Percentiles rank a stretch among this genome's conserved stretches.
phyloP scores from a whole-genome alignment of 2,329 filamentous ascomycete genomes.

The Aspergillus proliferans region DNA sequence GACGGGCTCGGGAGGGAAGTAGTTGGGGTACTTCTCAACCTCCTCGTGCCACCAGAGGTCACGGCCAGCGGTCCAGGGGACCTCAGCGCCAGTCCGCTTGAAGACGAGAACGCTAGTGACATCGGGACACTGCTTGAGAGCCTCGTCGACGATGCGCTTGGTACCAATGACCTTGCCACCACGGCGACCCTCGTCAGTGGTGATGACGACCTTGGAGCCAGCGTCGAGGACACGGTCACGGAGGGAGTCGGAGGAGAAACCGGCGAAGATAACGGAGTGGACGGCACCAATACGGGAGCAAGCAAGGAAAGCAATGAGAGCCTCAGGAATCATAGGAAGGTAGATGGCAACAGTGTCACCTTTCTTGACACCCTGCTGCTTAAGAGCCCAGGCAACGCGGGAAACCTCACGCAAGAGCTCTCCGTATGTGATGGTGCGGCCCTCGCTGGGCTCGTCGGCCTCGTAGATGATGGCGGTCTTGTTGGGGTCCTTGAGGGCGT shows the following conservation, averaged over 20 bases:
- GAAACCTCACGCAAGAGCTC: slow-evolving; percentile 92
- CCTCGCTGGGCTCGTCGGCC: slow-evolving; percentile 81
- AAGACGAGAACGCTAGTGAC: slow-evolving; percentile 82
- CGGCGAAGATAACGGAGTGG: slow-evolving; percentile 96
- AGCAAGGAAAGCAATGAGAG: slow-evolving; percentile 82
- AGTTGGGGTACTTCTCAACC: slow-evolving; percentile 90
- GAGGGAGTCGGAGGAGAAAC: slow-evolving; percentile 93
- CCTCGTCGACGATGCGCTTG: slow-evolving; percentile 98
- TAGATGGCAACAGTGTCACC: slow-evolving; percentile 97
- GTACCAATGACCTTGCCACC: slow-evolving; percentile 93
- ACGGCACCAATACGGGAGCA: slow-evolving; percentile 88
- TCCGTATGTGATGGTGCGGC: slow-evolving; percentile 83
- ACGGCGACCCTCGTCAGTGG: slow-evolving; percentile 93
- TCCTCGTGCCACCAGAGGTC: slow-evolving; percentile 99
- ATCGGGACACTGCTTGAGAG: slow-evolving; percentile 88
- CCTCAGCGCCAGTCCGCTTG: slow-evolving; percentile 88
- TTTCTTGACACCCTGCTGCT: slow-evolving; percentile 93
- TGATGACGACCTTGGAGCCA: slow-evolving; percentile 88
- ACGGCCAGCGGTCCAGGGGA: slow-evolving; percentile 81
- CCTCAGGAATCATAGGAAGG: slow-evolving; percentile 97
- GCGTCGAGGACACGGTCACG: slow-evolving; percentile 92
- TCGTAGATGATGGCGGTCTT: slow-evolving; percentile 98
- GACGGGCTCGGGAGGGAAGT: slow-evolving; percentile 83
- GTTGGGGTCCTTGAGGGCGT: slow-evolving; percentile 90
- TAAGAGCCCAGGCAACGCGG: slow-evolving; percentile 77